Conservation (phyloP, 2,329 filamentous ascomycete species). For the Biscogniauxia mediterranea region DNA sequence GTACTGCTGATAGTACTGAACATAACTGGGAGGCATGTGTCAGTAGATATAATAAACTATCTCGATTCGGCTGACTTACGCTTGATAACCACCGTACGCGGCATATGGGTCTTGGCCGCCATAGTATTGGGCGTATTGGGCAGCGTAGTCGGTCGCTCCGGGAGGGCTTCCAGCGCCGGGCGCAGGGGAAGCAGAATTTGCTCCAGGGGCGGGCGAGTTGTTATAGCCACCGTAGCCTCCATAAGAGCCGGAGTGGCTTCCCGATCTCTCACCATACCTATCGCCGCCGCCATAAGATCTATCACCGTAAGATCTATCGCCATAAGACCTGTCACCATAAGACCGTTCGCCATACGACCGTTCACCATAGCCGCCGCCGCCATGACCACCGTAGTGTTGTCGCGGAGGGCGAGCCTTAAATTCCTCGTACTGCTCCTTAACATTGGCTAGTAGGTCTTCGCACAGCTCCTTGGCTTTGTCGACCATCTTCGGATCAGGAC, state of each 20-base stretch:
- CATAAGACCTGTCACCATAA: slow-evolving; percentile 23
- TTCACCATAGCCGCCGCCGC: slow-evolving; percentile 41
- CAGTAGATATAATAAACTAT: background rate
- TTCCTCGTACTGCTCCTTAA: slow-evolving; percentile 84
- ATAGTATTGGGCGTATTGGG: slow-evolving; percentile 84
- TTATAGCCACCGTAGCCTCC: slow-evolving; percentile 36
- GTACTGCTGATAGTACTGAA: slow-evolving; percentile 74
- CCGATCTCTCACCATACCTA: slow-evolving; percentile 34
- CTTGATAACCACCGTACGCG: slow-evolving; percentile 84
- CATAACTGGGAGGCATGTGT: slow-evolving; percentile 44
- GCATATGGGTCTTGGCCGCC: slow-evolving; percentile 78
- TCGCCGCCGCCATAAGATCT: slow-evolving; percentile 31
- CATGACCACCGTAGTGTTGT: slow-evolving; percentile 50
- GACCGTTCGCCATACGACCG: slow-evolving; percentile 37
- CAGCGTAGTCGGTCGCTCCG: slow-evolving; percentile 58
- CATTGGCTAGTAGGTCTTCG: slow-evolving; percentile 81
- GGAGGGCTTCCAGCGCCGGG: slow-evolving; percentile 43
- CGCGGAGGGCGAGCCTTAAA: slow-evolving; percentile 83
- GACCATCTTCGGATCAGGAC: slow-evolving; percentile 84
- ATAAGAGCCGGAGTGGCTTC: slow-evolving; percentile 30
- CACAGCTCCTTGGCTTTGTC: slow-evolving; percentile 85
- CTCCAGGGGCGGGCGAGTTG: slow-evolving; percentile 40
- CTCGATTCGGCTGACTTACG: slow-evolving; percentile 44
- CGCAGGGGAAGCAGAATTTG: slow-evolving; percentile 39
- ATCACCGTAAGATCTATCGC: slow-evolving; percentile 38